Conservation (phyloP, 1,284 basidiomycete species). For the Ganoderma resinaceum region DNA sequence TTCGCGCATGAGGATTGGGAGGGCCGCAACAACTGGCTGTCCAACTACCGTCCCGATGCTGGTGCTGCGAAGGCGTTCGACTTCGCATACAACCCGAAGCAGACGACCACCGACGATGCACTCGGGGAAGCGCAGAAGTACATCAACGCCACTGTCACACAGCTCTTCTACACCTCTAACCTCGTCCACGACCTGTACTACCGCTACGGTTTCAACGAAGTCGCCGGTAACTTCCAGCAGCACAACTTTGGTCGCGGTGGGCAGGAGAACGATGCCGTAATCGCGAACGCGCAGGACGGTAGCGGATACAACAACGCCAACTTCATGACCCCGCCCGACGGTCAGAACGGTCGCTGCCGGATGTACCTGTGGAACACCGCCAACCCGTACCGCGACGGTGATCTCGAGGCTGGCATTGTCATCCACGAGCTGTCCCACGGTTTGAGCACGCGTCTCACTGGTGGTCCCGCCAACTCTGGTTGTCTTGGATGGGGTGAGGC, state of each 20-base stretch:
- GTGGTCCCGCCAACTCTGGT: conserved; percentile 91
- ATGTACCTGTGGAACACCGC: conserved; percentile 98
- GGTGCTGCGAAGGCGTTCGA: conserved; percentile 67
- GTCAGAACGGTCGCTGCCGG: conserved; percentile 87
- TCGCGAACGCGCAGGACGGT: conserved; percentile 95
- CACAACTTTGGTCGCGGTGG: conserved; percentile 95
- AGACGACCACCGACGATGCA: conserved; percentile 56
- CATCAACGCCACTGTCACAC: conserved; percentile 86
- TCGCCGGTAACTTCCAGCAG: conserved; percentile 96
- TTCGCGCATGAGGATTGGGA: conserved; percentile 93
- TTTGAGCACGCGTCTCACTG: conserved; percentile 91
- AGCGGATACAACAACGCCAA: conserved; percentile 91
- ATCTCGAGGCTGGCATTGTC: conserved; percentile 93
- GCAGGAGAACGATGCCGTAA: conserved; percentile 86
- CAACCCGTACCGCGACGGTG: conserved; percentile 91
- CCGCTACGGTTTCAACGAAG: conserved; percentile 86
- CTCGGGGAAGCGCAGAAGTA: conserved; percentile 78
- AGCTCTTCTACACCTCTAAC: conserved; percentile 95
- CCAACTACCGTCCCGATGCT: conserved; percentile 83
- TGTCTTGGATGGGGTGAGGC: conserved; percentile 96
- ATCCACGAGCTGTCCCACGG: conserved; percentile 93
- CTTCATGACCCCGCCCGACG: conserved; percentile 83
- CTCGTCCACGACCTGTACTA: conserved; percentile 81
- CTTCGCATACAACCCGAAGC: conserved; percentile 69
- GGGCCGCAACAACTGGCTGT: conserved; percentile 76